phyloP scores from a whole-genome alignment of 768 basidiomycete species.

The Termitomyces sp. region DNA sequence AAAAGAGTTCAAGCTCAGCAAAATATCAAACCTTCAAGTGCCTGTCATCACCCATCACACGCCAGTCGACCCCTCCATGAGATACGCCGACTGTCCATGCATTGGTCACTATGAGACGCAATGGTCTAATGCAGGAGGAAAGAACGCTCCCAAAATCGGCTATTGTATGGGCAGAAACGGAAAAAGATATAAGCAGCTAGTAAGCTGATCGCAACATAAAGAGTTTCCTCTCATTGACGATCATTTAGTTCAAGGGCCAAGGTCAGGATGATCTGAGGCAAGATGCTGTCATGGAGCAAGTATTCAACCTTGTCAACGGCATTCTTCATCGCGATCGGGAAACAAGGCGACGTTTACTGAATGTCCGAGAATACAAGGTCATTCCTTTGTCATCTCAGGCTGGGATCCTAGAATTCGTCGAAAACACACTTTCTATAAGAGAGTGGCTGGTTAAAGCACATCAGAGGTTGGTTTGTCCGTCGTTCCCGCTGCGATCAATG shows the following conservation, averaged over 20 bases:
- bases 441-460: conserved; percentile 66
- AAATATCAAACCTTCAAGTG: conserved; percentile 54
- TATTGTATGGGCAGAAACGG: conserved; percentile 67
- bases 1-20: conserved; percentile 35
- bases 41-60: conserved; percentile 78
- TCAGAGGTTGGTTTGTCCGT: conserved; percentile 36
- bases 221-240: not conserved
- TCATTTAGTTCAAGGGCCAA: conserved; percentile 80
- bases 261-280: conserved; percentile 90
- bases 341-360: conserved; percentile 66
- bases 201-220: not conserved
- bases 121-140: conserved; percentile 70
- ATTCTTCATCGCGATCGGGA: conserved; percentile 71
- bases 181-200: conserved; percentile 69
- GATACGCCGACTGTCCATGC: conserved; percentile 68
- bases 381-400: conserved; percentile 76
- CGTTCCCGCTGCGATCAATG: not conserved
- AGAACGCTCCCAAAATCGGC: conserved; percentile 79
- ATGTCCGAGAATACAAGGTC: conserved; percentile 83
- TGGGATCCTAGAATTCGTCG: conserved; percentile 89
- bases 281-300: conserved; percentile 99
- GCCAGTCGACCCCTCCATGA: conserved; percentile 61
- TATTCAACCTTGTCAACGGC: conserved; percentile 84
- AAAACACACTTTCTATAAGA: conserved; percentile 62
- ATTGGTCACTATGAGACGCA: conserved; percentile 54